Evolutionary conservation across 2,329 filamentous ascomycete genomes (phyloP).

Genomic region (Metarhizium robertsii): DNA sequence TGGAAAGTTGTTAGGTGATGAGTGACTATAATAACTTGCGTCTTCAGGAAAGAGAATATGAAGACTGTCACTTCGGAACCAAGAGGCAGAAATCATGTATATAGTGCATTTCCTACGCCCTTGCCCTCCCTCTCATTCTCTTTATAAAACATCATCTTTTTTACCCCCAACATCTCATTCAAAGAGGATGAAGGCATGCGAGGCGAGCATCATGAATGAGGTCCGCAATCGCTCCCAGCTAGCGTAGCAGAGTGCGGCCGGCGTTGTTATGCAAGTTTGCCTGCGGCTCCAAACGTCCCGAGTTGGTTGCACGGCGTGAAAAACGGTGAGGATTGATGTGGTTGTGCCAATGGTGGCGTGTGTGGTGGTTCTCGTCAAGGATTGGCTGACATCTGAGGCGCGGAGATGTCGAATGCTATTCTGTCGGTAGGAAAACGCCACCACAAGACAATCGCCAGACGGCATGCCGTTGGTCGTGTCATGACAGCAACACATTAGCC

Average conservation of each 20-base stretch:
- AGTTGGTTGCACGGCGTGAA: constrained; percentile 2
- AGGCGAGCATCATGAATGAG: neutral
- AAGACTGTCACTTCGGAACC: too few relatives aligned
- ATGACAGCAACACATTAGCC: neutral
- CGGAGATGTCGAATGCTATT: neutral
- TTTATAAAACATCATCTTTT: too few relatives aligned
- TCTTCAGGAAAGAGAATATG: too few relatives aligned
- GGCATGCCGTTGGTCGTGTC: neutral
- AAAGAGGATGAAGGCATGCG: too few relatives aligned
- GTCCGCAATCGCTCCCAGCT: neutral
- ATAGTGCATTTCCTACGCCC: too few relatives aligned
- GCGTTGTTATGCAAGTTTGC: neutral
- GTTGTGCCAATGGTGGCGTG: neutral
- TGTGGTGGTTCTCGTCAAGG: neutral
- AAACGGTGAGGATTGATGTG: constrained; percentile 6
- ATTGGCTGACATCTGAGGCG: constrained; percentile 1
- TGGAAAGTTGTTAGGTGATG: too few relatives aligned
- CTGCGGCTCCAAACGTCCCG: neutral
- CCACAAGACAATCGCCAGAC: constrained; percentile 1
- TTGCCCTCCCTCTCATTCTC: too few relatives aligned
- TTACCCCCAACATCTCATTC: too few relatives aligned
- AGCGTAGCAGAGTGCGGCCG: neutral
- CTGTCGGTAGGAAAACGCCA: constrained; percentile 1
- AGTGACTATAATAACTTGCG: too few relatives aligned
- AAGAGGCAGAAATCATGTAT: too few relatives aligned